A percentile compares a stretch with the other conserved stretches of the same genome.
phyloP scores from a whole-genome alignment of 2,329 filamentous ascomycete genomes.

The Xylariaceae sp. region DNA sequence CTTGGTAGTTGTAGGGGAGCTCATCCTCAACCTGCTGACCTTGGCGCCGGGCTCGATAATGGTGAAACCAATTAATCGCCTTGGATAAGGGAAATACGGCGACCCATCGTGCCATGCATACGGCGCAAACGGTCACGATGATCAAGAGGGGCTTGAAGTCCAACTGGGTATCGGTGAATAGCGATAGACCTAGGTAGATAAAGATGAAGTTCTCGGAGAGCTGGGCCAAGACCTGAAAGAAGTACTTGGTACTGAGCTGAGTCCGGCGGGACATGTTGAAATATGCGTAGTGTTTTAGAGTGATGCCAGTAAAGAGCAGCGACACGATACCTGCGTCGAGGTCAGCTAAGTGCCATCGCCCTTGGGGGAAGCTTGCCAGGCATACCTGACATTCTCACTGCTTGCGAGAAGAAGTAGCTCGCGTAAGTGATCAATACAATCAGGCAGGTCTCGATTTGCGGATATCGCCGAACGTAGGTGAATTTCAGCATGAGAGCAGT shows the following conservation, averaged over 20 bases:
- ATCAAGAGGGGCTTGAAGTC: constrained; percentile 94
- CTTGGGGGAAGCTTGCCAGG: constrained; percentile 6
- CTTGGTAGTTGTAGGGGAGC: constrained; percentile 88
- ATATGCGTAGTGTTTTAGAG: constrained; percentile 97
- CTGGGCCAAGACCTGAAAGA: constrained; percentile 91
- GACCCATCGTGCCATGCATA: constrained; percentile 86
- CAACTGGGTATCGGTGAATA: constrained; percentile 84
- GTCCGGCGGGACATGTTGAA: constrained; percentile 99
- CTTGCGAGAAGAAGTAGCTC: constrained; percentile 97
- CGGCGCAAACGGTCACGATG: constrained; percentile 82
- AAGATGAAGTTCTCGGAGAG: constrained; percentile 99
- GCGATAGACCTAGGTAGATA: constrained; percentile 90
- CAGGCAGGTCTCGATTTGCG: constrained; percentile 94
- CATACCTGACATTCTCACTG: constrained; percentile 89
- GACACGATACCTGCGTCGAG: constrained; percentile 73
- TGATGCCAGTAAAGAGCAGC: constrained; percentile 94
- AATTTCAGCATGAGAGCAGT: constrained; percentile 90
- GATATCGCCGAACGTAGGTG: constrained; percentile 83
- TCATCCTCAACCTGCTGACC: constrained; percentile 76
- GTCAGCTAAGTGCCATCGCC: constrained; percentile 1
- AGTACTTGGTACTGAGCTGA: constrained; percentile 94
- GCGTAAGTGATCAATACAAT: constrained; percentile 92
- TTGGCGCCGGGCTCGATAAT: constrained; percentile 71
- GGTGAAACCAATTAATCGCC: constrained; percentile 86
- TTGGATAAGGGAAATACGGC: constrained; percentile 89